These are phyloP conservation scores for Rhodotorula sp. DNA, from an alignment of 1,284 basidiomycete genomes.

Conservation along the genomic window DNA sequence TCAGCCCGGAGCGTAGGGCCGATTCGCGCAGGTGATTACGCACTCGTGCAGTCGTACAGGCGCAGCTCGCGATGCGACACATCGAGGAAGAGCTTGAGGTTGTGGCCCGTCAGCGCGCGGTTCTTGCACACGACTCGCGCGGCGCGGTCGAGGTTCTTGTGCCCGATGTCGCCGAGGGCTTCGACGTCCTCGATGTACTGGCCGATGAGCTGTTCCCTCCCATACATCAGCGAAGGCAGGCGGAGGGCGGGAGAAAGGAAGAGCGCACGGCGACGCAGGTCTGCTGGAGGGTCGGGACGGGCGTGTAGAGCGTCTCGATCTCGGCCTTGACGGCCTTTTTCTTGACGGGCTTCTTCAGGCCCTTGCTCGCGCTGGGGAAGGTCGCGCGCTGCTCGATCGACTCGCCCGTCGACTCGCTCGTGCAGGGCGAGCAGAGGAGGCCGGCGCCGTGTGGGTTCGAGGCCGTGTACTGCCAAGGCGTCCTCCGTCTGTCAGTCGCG, in stretches of 20 bases:
- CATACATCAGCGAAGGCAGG: not conserved
- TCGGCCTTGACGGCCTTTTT: slow-evolving; percentile 33
- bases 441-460: slow-evolving; percentile 39
- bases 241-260: not conserved
- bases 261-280: slow-evolving; percentile 32
- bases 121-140: slow-evolving; percentile 83
- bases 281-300: slow-evolving; percentile 38
- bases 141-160: slow-evolving; percentile 76
- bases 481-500: not conserved
- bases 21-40: slow-evolving; percentile 49
- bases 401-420: slow-evolving; percentile 42
- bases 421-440: slow-evolving; percentile 43
- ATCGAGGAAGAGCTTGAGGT: slow-evolving; percentile 80
- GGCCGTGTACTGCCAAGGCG: slow-evolving; percentile 34
- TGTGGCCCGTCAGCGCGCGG: slow-evolving; percentile 74
- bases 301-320: slow-evolving; percentile 29
- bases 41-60: slow-evolving; percentile 89
- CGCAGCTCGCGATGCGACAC: slow-evolving; percentile 67
- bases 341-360: slow-evolving; percentile 4
- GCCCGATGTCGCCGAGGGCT: slow-evolving; percentile 71
- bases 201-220: slow-evolving; percentile 66
- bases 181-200: slow-evolving; percentile 87
- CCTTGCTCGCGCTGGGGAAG: slow-evolving; percentile 20
- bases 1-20: not conserved
- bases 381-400: slow-evolving; percentile 35